Evolutionary conservation across 345 rosid genomes (phyloP).

Genomic region (Salix suchowensis): DNA sequence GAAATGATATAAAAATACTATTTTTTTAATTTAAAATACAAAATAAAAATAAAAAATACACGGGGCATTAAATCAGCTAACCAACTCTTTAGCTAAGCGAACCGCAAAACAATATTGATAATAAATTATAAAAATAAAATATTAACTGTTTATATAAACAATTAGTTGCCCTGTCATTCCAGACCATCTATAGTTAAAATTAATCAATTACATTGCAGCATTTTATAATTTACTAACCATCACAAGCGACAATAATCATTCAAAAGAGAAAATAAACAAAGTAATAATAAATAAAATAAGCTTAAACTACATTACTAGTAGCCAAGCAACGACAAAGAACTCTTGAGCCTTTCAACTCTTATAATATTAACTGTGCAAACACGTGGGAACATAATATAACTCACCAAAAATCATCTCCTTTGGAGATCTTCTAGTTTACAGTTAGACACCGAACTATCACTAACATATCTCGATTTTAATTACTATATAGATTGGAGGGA

Average conservation of each 20-base stretch:
- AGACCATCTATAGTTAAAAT: background rate
- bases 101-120: too few relatives aligned
- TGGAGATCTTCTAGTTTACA: constrained; percentile 10
- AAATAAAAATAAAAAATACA: too few relatives aligned
- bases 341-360: background rate
- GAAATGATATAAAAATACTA: too few relatives aligned
- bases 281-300: background rate
- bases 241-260: background rate
- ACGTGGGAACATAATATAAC: too few relatives aligned
- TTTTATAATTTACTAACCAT: background rate
- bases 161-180: background rate
- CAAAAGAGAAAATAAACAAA: background rate
- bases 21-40: too few relatives aligned
- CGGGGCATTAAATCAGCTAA: too few relatives aligned
- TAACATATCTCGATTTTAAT: background rate
- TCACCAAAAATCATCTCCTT: background rate
- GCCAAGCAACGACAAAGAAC: background rate
- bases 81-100: too few relatives aligned
- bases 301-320: background rate
- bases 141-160: too few relatives aligned
- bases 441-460: background rate
- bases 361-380: background rate
- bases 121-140: too few relatives aligned
- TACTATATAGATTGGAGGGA: background rate
- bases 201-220: background rate